Base-by-base conservation (phyloP, 441 rosid genomes). In the Arabidopsis hybrid region DNA sequence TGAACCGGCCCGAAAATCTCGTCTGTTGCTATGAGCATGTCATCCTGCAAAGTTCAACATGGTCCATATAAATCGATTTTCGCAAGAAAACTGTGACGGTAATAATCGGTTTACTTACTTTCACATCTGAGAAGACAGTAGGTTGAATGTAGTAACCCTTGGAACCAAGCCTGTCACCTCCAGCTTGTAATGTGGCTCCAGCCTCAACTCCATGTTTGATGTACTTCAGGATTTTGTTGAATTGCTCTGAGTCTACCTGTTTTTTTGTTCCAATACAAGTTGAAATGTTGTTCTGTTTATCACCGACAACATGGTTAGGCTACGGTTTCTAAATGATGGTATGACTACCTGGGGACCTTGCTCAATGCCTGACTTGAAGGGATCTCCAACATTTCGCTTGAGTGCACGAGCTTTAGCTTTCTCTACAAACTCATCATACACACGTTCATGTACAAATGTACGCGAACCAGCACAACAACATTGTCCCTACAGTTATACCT, bases 1-100 rank as follows among this genome's bases (percentile, higher is more conserved):
- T 91, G 98, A 49, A 91, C 97, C 0, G 98, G 97, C 21, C 98
- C 97, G 8, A 94, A 94, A 35, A 94, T 91, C 85, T 94, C 98
- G 2, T 94, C 96, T 60, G 73, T 53, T 1, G 96, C 95, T 49
- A 94, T 91, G 81, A 82, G 66, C 98, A 94, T 94, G 36, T 90
- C 88, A 14, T 91, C 96, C 97, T 91, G 80, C 66, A 38, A 60
- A 7, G 49, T 12, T n/a, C 50, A 47, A 43, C 51, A 58, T 4
- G 16, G 5, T 2, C 32, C 9, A 62, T 69, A 36, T n/a, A 65
- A 71, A 62, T 49, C 7, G 2, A 8, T 12, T 14, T 18, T 5
- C 13, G 2, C n/a, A 56, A 17, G 31, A 42, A n/a, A 71, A 21
- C 8, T 65, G 35, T 65, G 21, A 58, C 10, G 7, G 12, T 42